Evolutionary conservation across 1,284 basidiomycete species (phyloP), one percentile per base, ranked within the genome.

Genomic region (Vanrija humicola): DNA sequence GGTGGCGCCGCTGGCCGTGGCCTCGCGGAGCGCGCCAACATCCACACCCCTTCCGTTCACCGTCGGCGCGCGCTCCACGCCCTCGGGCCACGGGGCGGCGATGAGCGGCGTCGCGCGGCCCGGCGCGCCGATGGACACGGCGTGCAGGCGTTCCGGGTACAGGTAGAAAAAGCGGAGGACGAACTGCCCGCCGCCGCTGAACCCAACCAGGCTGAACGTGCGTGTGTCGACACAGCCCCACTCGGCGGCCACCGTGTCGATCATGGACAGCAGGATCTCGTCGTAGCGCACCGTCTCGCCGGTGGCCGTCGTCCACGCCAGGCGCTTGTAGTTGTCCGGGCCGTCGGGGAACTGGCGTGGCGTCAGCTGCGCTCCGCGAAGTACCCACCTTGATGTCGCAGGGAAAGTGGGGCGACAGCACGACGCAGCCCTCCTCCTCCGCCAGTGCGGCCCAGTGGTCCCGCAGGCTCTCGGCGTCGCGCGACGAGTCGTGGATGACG

Each of bases 141-240:
- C 48, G n/a, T 56, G 54, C 14, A 64, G 21, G 7, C 53, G 48
- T 18, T 64, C 59, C 3, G 62, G 59, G 39, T 62, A 56, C 14
- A 64, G 55, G 52, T 61, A 64, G 26, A 64, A 43, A 56, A 64
- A 61, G 28, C 62, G 54, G 42, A 62, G 62, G 18, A 56, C 56
- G 43, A 64, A 64, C 55, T 64, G 59, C 6, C 52, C 59, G 3
- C 62, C 62, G n/a, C 62, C 59, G 16, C 56, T 59, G 46, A 61
- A 64, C 1, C 62, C 62, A 2, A 55, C 49, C 34, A 64, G 38
- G 1, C 48, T 38, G n/a, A 64, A 58, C 6, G 42, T 55, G 14
- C 43, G 23, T 6, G 55, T 62, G 25, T 59, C 51, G 52, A 64
- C 43, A 14, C 45, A 59, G 9, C 59, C 62, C 62, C 62, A 64